These are phyloP conservation scores for Gyrodon lividus DNA, from an alignment of 768 basidiomycete species.

Conservation along the genomic window DNA sequence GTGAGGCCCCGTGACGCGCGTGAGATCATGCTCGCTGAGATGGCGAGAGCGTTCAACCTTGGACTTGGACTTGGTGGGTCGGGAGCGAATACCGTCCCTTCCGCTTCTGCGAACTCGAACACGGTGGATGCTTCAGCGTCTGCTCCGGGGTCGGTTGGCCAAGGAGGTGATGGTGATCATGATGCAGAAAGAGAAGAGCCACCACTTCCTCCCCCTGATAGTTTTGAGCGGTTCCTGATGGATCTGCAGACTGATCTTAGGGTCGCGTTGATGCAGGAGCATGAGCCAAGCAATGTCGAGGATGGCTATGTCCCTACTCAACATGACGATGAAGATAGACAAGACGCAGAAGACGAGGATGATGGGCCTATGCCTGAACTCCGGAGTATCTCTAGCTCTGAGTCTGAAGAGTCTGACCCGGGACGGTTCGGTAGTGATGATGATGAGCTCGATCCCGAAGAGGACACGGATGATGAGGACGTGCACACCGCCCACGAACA, in stretches of 20 bases:
- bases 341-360: slow-evolving; percentile 16
- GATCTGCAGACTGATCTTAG: slow-evolving; percentile 77
- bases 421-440: slow-evolving; percentile 18
- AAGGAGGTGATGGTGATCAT: slow-evolving; percentile 1
- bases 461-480: slow-evolving; percentile 27
- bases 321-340: slow-evolving; percentile 10
- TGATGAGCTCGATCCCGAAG: slow-evolving; percentile 30
- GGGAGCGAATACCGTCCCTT: slow-evolving; percentile 5
- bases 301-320: not conserved
- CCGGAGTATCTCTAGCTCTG: slow-evolving; percentile 22
- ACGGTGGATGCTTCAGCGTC: slow-evolving; percentile 7
- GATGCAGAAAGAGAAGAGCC: slow-evolving; percentile 15
- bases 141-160: not conserved
- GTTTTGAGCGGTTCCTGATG: slow-evolving; percentile 78
- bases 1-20: slow-evolving; percentile 45
- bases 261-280: slow-evolving; percentile 50
- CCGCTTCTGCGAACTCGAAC: slow-evolving; percentile 7
- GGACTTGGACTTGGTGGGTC: slow-evolving; percentile 52
- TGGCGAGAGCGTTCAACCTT: slow-evolving; percentile 77
- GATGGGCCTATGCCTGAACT: slow-evolving; percentile 21
- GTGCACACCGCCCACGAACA: slow-evolving; percentile 23
- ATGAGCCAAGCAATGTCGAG: slow-evolving; percentile 9
- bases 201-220: slow-evolving; percentile 51
- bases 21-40: slow-evolving; percentile 74
- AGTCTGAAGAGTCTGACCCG: slow-evolving; percentile 28